Base-by-base conservation (phyloP, 2,329 filamentous ascomycete genomes). In the Juglanconis oblonga region DNA sequence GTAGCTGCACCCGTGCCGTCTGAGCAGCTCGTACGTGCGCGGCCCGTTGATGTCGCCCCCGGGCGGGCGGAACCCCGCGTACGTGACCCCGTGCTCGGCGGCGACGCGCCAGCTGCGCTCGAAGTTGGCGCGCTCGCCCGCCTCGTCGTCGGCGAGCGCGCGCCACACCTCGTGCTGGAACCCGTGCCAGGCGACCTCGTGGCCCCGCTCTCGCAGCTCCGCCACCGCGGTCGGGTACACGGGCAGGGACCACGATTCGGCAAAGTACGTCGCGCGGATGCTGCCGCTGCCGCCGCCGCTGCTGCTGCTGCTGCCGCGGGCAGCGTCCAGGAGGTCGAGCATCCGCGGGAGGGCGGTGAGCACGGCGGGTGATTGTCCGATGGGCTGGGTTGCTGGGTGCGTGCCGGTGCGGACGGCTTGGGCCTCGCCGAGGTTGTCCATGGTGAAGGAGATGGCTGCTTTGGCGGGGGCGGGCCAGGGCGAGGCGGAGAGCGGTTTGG, bases 361-460 rank as follows among this genome's bases (percentile, higher is more conserved):
- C n/a, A 71, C 64, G 2, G 69, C 58, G 5, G 63, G 65, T 64
- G 70, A 67, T 8, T 63, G 64, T 42, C 70, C 70, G 52, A 66
- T 58, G 4, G 70, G 69, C 29, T 58, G 38, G 45, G 45, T 58
- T 5, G 49, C 42, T 1, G 66, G 60, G 68, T 70, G 71, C 14
- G 56, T 29, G 51, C 60, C 58, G 9, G 61, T 63, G 59, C 66
- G 63, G 17, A 72, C 66, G 42, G 70, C 69, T 31, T 71, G 69
- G 8, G 70, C 70, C 65, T 72, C 70, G 57, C 70, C 70, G 4
- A 71, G 65, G 62, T 71, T 72, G 65, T 72, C 70, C 67, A 72
- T 69, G 1, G 69, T 72, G 62, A 72, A 66, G 61, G 67, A 64
- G 58, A 71, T 61, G 62, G 69, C 68, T 49, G 66, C 69, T 42